These are phyloP conservation scores for Hypomyces perniciosus DNA, from an alignment of 2,329 filamentous ascomycete species.

Conservation along the genomic window DNA sequence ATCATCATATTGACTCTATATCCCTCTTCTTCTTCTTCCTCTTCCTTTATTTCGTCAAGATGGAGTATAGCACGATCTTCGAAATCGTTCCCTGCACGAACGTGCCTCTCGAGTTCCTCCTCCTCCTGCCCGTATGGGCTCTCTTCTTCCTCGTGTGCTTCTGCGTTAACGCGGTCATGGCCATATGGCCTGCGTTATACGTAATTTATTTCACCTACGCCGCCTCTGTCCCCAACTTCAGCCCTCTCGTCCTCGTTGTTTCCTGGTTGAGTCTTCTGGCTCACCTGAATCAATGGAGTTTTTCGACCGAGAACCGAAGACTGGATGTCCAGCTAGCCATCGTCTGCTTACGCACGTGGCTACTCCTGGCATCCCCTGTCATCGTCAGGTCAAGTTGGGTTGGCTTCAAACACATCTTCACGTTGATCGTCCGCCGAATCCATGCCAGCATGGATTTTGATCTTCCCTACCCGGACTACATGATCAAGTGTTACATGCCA, in stretches of 20 bases:
- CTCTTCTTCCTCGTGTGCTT: slow-evolving; percentile 4
- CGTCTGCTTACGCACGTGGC: slow-evolving; percentile 8
- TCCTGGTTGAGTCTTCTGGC: slow-evolving; percentile 9
- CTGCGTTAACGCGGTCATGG: slow-evolving; percentile 1
- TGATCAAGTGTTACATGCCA: slow-evolving; percentile 12
- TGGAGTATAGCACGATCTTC: slow-evolving; percentile 9
- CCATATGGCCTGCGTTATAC: not conserved
- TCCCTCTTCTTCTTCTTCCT: not conserved
- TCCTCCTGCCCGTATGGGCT: slow-evolving; percentile 2
- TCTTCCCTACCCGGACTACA: slow-evolving; percentile 5
- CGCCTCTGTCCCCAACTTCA: slow-evolving; percentile 3
- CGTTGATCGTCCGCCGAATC: slow-evolving; percentile 6
- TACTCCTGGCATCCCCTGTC: slow-evolving; percentile 6
- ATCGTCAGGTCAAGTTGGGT: slow-evolving; percentile 7
- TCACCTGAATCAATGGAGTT: slow-evolving; percentile 6
- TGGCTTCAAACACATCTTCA: not conserved
- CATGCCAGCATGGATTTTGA: slow-evolving; percentile 6
- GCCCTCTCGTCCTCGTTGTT: slow-evolving; percentile 2
- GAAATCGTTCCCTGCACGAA: slow-evolving; percentile 4
- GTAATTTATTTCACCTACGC: slow-evolving; percentile 4
- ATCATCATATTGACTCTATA: not conserved
- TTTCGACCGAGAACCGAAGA: slow-evolving; percentile 6
- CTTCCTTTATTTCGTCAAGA: slow-evolving; percentile 3
- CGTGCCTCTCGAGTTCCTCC: not conserved
- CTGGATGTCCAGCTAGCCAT: slow-evolving; percentile 6